Evolutionary conservation across 306 rosid genomes (phyloP), one percentile per base, ranked within the genome.

Genomic region (Cyamopsis tetragonoloba): DNA sequence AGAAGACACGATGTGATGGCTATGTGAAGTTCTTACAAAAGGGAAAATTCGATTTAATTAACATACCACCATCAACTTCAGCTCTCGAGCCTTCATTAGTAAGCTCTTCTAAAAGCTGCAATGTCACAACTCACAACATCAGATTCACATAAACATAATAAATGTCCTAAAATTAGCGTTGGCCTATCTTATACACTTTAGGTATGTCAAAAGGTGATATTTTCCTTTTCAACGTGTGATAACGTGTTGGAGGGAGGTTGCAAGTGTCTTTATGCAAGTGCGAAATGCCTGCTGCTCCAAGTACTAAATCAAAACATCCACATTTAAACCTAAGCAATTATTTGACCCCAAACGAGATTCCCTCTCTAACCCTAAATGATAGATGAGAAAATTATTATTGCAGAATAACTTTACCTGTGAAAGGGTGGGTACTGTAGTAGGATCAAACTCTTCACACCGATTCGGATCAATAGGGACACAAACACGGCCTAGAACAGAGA

Each of bases 401-500:
- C 47, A 62, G 19, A 15, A 72, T 10, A 60, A 61, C 26, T 69
- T 38, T 82, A 92, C 95, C 85, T 80, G 79, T 24, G 85, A 80
- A 77, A 92, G 85, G 66, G 91, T 84, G 70, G 98, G 95, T 30
- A 85, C 98, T 47, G 89, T 50, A 23, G 96, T 83, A 11, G 95
- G 96, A 82, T 92, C 89, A 74, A 88, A 91, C 34, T 88, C 95
- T 44, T 91, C 95, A 7, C 97, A 91, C 20, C 14, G 63, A 18
- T 85, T 80, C 26, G 96, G 97, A 79, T 91, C 89, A 23, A 88
- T 88, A 17, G 96, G 97, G 60, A 83, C 86, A 70, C 97, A 91
- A 44, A 91, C 85, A 57, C 80, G 95, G 37, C 91, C 97, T 88
- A 68, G 13, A 74, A 73, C 55, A 79, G 73, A 80, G 46, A 66